Base-by-base conservation (phyloP, 768 basidiomycete genomes). In the Amanita muscaria region DNA sequence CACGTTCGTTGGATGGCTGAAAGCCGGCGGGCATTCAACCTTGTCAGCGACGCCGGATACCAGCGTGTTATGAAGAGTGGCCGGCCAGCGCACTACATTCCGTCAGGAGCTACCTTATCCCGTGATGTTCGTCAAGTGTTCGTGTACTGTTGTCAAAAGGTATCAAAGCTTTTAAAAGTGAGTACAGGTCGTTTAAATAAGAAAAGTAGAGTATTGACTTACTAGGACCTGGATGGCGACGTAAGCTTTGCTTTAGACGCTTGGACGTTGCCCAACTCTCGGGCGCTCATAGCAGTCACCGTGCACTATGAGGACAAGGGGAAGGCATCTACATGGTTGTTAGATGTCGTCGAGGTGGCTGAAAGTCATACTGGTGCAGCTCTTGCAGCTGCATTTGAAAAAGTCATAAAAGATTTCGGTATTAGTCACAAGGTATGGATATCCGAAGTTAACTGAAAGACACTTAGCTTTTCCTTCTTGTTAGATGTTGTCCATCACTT, bases 251-350 rank as follows among this genome's bases (percentile, higher is more conserved):
- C 12, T 19, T 14, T 40, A 2, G 51, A 53, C 37, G 45, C 31
- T 8, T 52, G 51, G 51, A 52, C 49, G 12, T 52, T 35, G 9
- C 51, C 44, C 8, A 52, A 49, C 36, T 48, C 42, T 33, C 16
- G 39, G 12, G 49, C 49, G 3, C 49, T 33, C 21, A 35, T 52
- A 1, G 49, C 49, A 3, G 30, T 53, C 15, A 50, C 49, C 4
- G 40, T 23, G 11, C 37, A 36, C 27, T 33, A 33, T 33, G 32
- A 12, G 3, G 16, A 16, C 16, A 42, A 5, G 30, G 47, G 42
- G 18, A 30, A 14, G 5, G 32, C 16, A 16, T 14, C 12, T 11
- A 16, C 32, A 12, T 33, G 32, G 32, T 3, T 33, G 12, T 16
- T 33, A 14, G 32, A 33, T 33, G 16, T 33, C 23, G 19, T 39